phyloP scores from a whole-genome alignment of 1,139 yeast species.

The Suhomyces anneliseae region DNA sequence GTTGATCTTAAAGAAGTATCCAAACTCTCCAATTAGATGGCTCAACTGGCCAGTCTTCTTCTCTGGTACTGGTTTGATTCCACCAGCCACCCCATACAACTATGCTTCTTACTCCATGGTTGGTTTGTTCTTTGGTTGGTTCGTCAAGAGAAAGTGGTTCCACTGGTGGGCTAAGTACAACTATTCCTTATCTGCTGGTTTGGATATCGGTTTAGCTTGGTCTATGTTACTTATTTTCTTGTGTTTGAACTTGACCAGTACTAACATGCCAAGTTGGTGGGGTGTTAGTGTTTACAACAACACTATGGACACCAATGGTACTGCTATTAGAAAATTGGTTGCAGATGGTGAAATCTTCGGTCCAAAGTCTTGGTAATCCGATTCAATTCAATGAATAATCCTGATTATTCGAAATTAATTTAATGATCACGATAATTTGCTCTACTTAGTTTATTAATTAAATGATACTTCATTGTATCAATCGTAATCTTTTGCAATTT shows the following conservation, averaged over 20 bases:
- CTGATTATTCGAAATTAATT: neutral
- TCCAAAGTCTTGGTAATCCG: constrained; percentile 23
- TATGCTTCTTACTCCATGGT: constrained; percentile 42
- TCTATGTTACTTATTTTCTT: constrained; percentile 51
- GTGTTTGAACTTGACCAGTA: constrained; percentile 30
- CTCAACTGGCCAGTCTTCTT: constrained; percentile 50
- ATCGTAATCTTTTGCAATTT: neutral
- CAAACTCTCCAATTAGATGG: constrained; percentile 46
- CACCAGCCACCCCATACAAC: constrained; percentile 49
- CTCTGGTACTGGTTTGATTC: constrained; percentile 48
- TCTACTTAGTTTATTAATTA: neutral
- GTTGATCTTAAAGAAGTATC: constrained; percentile 50
- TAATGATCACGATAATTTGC: neutral
- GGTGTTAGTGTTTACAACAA: constrained; percentile 45
- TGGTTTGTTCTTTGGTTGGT: constrained; percentile 34
- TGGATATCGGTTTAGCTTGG: constrained; percentile 57
- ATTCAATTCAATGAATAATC: neutral
- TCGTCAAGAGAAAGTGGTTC: constrained; percentile 41
- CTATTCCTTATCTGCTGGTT: constrained; percentile 57
- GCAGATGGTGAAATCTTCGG: constrained; percentile 21
- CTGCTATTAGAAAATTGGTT: constrained; percentile 15
- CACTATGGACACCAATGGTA: constrained; percentile 17
- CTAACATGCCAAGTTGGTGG: constrained; percentile 55
- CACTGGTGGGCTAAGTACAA: constrained; percentile 70
- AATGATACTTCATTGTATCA: neutral